Evolutionary conservation across 345 rosid species (phyloP).

Genomic region (Rubroshorea leprosula): DNA sequence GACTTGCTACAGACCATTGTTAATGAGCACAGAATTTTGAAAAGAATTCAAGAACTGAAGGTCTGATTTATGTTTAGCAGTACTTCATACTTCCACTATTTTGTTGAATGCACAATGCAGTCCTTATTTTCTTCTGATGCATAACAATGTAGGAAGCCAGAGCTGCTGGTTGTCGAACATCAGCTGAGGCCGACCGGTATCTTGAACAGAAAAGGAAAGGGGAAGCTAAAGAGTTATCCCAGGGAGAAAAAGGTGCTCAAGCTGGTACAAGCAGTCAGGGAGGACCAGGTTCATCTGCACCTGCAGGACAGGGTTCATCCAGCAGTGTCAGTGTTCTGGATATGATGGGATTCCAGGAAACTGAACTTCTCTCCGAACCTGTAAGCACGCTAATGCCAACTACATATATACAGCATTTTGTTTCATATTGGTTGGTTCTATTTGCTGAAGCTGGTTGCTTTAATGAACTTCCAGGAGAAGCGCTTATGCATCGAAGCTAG

Average conservation of each 20-base stretch:
- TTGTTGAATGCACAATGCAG: too few relatives aligned
- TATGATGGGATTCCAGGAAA: conserved; percentile 49
- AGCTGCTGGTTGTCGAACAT: conserved; percentile 78
- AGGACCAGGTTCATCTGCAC: conserved; percentile 36
- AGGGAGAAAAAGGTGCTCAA: conserved; percentile 48
- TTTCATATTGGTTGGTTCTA: not conserved
- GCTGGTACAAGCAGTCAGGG: conserved; percentile 43
- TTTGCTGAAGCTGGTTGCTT: not conserved
- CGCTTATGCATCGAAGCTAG: conserved; percentile 66
- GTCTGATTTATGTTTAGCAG: too few relatives aligned
- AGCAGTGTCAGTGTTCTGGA: conserved; percentile 54
- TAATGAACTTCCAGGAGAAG: conserved; percentile 64
- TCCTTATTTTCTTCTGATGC: conserved; percentile 4
- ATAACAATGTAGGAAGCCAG: conserved; percentile 71
- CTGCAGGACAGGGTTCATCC: conserved; percentile 56
- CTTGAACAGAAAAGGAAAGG: conserved; percentile 58
- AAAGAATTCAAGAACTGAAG: conserved; percentile 73
- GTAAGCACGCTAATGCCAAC: conserved; percentile 46
- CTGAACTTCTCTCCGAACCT: conserved; percentile 71
- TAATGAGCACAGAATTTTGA: conserved; percentile 64
- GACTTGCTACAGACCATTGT: conserved; percentile 69
- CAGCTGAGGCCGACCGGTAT: conserved; percentile 77
- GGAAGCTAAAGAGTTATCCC: conserved; percentile 72
- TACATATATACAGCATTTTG: not conserved
- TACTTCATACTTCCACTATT: too few relatives aligned